A percentile compares a stretch with the other conserved stretches of the same genome.
These are phyloP conservation scores for Beauveria asiatica DNA, from an alignment of 2,329 filamentous ascomycete species.

Conservation along the genomic window DNA sequence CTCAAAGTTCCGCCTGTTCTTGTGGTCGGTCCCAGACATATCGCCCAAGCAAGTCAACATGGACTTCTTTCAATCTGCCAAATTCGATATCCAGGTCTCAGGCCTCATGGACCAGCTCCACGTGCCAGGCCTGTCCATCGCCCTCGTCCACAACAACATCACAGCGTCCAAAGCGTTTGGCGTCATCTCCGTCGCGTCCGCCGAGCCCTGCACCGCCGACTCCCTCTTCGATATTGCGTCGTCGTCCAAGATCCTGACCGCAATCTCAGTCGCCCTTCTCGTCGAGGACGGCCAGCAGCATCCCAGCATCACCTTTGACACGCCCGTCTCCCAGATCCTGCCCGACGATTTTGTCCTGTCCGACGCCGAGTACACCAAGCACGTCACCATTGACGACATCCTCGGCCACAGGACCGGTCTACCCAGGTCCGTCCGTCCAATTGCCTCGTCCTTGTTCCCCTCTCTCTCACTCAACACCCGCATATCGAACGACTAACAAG, in stretches of 20 bases:
- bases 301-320: slow-evolving; percentile 1
- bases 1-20: too few species aligned
- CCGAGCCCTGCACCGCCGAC: not conserved
- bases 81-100: not conserved
- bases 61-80: not conserved
- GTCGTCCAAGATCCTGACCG: slow-evolving; percentile 8
- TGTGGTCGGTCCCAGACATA: too few species aligned
- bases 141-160: not conserved
- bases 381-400: slow-evolving; percentile 9
- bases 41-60: not conserved
- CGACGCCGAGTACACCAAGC: slow-evolving; percentile 7
- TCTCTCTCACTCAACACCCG: too few species aligned
- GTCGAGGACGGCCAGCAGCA: not conserved
- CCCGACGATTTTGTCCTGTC: slow-evolving; percentile 8
- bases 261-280: not conserved
- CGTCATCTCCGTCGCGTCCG: not conserved
- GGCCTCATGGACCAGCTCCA: slow-evolving; percentile 5
- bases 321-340: slow-evolving; percentile 1
- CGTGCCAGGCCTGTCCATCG: slow-evolving; percentile 3
- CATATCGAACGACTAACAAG: not conserved
- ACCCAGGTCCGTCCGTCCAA: not conserved
- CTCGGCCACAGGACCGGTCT: slow-evolving; percentile 7
- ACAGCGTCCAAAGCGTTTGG: not conserved
- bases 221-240: slow-evolving; percentile 9
- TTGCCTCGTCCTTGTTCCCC: not conserved